phyloP scores from a whole-genome alignment of 1,284 basidiomycete species.

The Trichosporon coremiiforme region DNA sequence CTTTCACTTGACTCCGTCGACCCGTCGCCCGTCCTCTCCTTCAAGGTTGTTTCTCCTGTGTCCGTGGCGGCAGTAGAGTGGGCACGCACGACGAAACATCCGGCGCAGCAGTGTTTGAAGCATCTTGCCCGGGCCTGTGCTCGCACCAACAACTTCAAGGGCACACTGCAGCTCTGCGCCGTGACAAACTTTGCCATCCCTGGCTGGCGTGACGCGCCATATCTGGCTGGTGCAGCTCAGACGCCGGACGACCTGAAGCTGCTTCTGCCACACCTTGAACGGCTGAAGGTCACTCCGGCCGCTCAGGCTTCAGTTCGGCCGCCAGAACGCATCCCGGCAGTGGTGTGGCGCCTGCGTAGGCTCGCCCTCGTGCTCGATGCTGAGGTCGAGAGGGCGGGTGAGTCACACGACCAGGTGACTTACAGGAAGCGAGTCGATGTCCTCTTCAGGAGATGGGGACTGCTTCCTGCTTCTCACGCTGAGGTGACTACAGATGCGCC shows the following conservation, averaged over 20 bases:
- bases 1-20: too few species aligned
- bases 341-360: neutral
- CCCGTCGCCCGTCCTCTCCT: too few species aligned
- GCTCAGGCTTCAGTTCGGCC: neutral
- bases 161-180: neutral
- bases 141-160: neutral
- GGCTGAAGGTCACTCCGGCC: neutral
- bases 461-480: too few species aligned
- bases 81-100: neutral
- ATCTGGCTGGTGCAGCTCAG: constrained; percentile 18
- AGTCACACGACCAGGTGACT: too few species aligned
- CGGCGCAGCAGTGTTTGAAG: neutral
- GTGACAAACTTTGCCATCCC: neutral
- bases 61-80: too few species aligned
- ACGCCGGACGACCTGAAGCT: constrained; percentile 22
- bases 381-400: neutral
- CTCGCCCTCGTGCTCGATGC: neutral
- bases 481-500: too few species aligned
- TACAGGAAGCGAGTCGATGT: neutral
- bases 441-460: neutral
- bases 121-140: neutral
- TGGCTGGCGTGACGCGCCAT: neutral
- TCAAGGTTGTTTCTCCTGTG: too few species aligned
- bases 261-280: constrained; percentile 15
- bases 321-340: neutral